These are phyloP conservation scores for Septoria linicola DNA, from an alignment of 2,329 filamentous ascomycete species.

Conservation along the genomic window DNA sequence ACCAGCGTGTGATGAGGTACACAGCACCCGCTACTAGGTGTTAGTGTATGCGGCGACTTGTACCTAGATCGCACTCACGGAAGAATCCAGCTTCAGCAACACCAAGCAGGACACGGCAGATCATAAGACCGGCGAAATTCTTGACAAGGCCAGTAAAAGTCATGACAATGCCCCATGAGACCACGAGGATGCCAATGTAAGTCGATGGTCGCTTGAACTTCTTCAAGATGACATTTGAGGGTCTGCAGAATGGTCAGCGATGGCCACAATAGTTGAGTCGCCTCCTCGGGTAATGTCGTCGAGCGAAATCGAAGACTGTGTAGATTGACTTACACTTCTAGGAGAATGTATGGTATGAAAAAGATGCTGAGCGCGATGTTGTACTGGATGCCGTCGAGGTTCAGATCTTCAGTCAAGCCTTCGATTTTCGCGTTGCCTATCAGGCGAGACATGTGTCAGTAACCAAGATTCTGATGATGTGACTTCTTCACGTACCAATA, in stretches of 20 bases:
- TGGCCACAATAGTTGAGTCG: no score
- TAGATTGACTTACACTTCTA: no score
- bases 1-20: constrained; percentile 25
- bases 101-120: constrained; percentile 26
- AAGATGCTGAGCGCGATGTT: constrained; percentile 42
- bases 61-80: constrained; percentile 18
- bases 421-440: constrained; percentile 39
- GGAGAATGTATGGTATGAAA: constrained; percentile 40
- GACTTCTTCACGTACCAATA: no score
- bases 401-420: constrained; percentile 21
- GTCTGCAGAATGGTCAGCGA: no score
- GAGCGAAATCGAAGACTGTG: no score
- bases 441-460: no score
- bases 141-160: constrained; percentile 32
- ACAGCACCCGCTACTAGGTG: constrained; percentile 10
- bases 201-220: constrained; percentile 30
- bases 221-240: constrained; percentile 36
- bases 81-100: constrained; percentile 30
- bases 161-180: constrained; percentile 33
- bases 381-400: constrained; percentile 32
- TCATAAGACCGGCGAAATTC: constrained; percentile 29
- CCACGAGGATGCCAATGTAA: constrained; percentile 30
- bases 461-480: no score
- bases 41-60: background rate
- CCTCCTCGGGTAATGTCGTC: no score